A percentile compares a stretch with the other conserved stretches of the same genome.
Evolutionary conservation across 257 asterid species (phyloP).

Genomic region (Solanum sitiens): DNA sequence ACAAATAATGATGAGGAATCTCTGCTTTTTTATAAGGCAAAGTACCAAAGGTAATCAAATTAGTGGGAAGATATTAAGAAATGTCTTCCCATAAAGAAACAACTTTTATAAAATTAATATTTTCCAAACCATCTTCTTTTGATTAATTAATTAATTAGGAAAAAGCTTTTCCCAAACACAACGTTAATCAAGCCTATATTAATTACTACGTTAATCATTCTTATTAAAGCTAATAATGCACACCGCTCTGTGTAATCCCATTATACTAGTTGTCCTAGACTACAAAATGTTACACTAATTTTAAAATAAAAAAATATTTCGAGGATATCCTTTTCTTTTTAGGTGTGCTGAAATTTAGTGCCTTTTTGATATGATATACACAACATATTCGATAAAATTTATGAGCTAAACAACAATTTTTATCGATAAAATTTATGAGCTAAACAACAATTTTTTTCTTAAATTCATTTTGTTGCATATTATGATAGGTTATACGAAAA

Average conservation of each 20-base stretch:
- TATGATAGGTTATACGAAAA: background rate
- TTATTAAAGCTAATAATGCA: background rate
- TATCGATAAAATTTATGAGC: no score
- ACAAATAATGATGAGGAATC: background rate
- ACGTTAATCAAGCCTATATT: background rate
- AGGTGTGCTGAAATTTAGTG: background rate
- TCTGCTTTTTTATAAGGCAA: background rate
- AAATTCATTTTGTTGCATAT: background rate
- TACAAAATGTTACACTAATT: background rate
- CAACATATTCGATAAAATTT: no score
- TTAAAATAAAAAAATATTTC: background rate
- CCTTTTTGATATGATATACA: background rate
- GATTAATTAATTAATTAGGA: background rate
- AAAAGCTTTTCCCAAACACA: constrained; percentile 6
- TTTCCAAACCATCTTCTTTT: background rate
- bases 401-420: fast-evolving
- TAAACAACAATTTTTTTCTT: no score
- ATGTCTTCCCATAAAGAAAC: background rate
- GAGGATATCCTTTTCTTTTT: background rate
- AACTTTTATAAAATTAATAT: background rate
- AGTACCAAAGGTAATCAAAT: background rate
- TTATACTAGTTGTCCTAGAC: background rate
- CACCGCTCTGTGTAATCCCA: background rate
- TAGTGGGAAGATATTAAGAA: background rate
- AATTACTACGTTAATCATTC: background rate